Conservation (phyloP, 1,284 basidiomycete species). For the Apiotrichum brassicae region DNA sequence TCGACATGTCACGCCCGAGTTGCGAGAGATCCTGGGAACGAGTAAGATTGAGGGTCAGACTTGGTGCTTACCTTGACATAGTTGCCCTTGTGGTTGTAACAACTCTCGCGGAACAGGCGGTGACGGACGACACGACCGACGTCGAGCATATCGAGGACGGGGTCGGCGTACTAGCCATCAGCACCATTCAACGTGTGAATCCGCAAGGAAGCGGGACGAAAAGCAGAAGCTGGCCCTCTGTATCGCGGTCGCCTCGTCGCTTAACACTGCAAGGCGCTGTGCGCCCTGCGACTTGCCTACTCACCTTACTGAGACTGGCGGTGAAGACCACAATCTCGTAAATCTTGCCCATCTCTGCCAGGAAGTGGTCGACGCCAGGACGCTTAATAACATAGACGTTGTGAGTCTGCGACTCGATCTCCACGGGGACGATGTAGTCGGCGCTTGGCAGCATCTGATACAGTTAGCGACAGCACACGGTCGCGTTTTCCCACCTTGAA, state of each 20-base stretch:
- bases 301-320: constrained; percentile 78
- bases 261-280: too few species aligned
- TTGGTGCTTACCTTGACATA: constrained; percentile 92
- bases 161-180: constrained; percentile 87
- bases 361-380: constrained; percentile 93
- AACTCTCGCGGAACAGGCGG: constrained; percentile 93
- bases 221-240: too few species aligned
- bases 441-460: constrained; percentile 83
- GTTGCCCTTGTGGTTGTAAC: constrained; percentile 98
- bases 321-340: constrained; percentile 99
- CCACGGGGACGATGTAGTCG: constrained; percentile 97
- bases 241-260: too few species aligned
- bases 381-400: constrained; percentile 99
- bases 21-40: constrained; percentile 80
- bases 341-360: constrained; percentile 93
- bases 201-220: constrained; percentile 90
- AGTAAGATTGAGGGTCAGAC: background rate
- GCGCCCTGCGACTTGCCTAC: too few species aligned
- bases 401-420: constrained; percentile 96
- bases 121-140: constrained; percentile 88
- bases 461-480: background rate
- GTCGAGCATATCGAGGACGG: constrained; percentile 94
- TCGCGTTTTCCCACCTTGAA: constrained; percentile 60
- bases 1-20: constrained; percentile 82
- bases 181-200: too few species aligned